phyloP scores from a whole-genome alignment of 305 asterid genomes.

The Petunia hybrid region DNA sequence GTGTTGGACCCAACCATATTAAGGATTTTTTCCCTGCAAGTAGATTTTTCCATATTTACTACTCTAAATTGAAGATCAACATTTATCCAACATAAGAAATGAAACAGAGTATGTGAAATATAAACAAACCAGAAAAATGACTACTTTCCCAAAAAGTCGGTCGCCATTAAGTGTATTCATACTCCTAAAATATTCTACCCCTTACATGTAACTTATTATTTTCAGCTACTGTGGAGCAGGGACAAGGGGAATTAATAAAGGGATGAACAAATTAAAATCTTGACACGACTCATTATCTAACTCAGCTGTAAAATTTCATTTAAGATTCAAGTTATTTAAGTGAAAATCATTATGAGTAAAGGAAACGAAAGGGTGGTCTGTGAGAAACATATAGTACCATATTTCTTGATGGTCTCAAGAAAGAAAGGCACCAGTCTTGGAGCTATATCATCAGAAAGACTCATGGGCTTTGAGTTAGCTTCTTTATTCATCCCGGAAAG shows the following conservation, averaged over 20 bases:
- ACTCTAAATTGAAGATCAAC: background rate
- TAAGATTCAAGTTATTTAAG: background rate
- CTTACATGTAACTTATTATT: background rate
- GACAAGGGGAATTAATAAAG: no score
- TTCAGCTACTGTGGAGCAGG: background rate
- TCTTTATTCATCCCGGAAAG: background rate
- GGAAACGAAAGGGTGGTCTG: background rate
- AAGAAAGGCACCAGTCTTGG: conserved; percentile 33
- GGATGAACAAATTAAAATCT: background rate
- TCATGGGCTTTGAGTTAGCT: conserved; percentile 21
- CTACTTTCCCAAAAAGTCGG: background rate
- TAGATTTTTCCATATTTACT: background rate
- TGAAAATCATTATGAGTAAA: background rate
- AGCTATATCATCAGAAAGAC: conserved; percentile 22
- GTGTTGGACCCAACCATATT: conserved; percentile 48
- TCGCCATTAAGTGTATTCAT: background rate
- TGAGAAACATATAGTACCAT: conserved; percentile 19
- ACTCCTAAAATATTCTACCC: background rate
- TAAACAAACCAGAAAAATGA: background rate
- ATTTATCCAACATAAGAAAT: no score
- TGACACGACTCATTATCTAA: background rate
- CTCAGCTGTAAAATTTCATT: background rate
- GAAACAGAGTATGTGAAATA: background rate
- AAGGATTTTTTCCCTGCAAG: conserved; percentile 48
- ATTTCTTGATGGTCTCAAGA: conserved; percentile 20